Evolutionary conservation across 176 grass and related monocot species (phyloP).

Genomic region (Paspalum vaginatum): DNA sequence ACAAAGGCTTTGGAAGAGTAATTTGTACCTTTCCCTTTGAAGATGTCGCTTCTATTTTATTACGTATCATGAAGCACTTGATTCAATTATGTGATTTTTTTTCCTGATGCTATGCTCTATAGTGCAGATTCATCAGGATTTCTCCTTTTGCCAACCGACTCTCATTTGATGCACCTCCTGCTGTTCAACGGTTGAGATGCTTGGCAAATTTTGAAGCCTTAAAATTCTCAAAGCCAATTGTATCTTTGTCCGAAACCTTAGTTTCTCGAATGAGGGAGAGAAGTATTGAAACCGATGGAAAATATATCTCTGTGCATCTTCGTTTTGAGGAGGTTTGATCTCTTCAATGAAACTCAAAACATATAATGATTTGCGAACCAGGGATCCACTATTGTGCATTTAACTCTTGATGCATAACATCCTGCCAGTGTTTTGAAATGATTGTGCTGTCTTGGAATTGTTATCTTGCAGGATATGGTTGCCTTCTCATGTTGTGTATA

Average conservation of each 20-base stretch:
- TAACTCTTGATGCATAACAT: slow-evolving; percentile 3
- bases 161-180: slow-evolving; percentile 86
- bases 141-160: slow-evolving; percentile 97
- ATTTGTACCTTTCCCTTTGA: too few species aligned
- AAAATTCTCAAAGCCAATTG: slow-evolving; percentile 79
- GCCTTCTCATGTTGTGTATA: slow-evolving; percentile 98
- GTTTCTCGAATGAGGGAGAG: slow-evolving; percentile 88
- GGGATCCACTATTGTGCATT: not conserved
- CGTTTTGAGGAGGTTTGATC: slow-evolving; percentile 92
- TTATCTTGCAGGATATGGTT: slow-evolving; percentile 92
- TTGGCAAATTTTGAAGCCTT: slow-evolving; percentile 96
- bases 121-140: slow-evolving; percentile 87
- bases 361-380: slow-evolving; percentile 8
- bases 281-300: slow-evolving; percentile 67
- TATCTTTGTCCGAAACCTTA: slow-evolving; percentile 77
- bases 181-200: slow-evolving; percentile 89
- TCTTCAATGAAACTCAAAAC: slow-evolving; percentile 27
- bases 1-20: too few species aligned
- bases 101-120: slow-evolving; percentile 41
- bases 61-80: not conserved
- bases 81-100: not conserved
- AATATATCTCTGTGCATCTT: slow-evolving; percentile 95
- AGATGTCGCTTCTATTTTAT: not conserved
- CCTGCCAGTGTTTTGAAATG: slow-evolving; percentile 16
- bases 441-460: slow-evolving; percentile 11